phyloP scores from a whole-genome alignment of 1,139 yeast species.

The Kodamaea derodonti region DNA sequence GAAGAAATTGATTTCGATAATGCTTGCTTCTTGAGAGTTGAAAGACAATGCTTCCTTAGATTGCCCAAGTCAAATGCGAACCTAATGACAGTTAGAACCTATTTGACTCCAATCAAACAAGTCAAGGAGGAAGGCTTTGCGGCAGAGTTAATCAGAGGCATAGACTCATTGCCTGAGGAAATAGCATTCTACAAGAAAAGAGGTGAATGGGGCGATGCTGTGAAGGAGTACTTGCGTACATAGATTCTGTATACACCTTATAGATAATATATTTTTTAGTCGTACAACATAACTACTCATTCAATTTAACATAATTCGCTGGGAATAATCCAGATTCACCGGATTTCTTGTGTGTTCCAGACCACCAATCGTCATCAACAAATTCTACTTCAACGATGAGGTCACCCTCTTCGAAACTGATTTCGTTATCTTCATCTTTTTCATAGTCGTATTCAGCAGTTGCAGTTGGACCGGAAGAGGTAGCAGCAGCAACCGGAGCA shows the following conservation, averaged over 20 bases:
- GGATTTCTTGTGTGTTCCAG: conserved; percentile 59
- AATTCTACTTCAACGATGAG: conserved; percentile 76
- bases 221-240: conserved; percentile 37
- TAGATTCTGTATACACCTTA: no score
- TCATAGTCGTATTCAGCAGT: conserved; percentile 83
- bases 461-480: conserved; percentile 48
- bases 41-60: conserved; percentile 38
- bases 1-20: conserved; percentile 37
- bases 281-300: conserved; percentile 22
- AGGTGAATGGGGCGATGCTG: conserved; percentile 65
- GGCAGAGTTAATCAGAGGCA: conserved; percentile 51
- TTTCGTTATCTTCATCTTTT: conserved; percentile 87
- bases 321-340: conserved; percentile 90
- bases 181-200: conserved; percentile 58
- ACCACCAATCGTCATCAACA: conserved; percentile 97
- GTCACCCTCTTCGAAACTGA: conserved; percentile 74
- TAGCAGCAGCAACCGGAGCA: conserved; percentile 21
- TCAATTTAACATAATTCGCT: conserved; percentile 68
- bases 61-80: conserved; percentile 37
- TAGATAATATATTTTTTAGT: no score
- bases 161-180: conserved; percentile 55
- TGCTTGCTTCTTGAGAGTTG: conserved; percentile 36
- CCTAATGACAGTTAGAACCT: conserved; percentile 40
- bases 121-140: conserved; percentile 37
- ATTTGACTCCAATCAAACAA: conserved; percentile 32